phyloP scores from a whole-genome alignment of 2,329 filamentous ascomycete genomes.

The Ascochyta clinopodiicola region DNA sequence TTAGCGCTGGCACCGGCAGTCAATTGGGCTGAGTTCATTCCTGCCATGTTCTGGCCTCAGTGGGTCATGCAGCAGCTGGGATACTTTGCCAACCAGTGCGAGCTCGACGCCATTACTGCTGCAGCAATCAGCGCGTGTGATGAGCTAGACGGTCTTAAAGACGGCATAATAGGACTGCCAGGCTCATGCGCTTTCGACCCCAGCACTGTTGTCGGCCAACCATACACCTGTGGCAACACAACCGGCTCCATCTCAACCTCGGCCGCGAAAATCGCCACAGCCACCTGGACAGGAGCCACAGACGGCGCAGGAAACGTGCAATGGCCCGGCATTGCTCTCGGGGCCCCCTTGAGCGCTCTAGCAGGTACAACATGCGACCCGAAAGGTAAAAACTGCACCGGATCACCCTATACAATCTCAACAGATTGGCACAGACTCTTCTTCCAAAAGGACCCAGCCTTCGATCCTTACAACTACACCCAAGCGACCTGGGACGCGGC shows the following conservation, averaged over 20 bases:
- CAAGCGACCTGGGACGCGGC: constrained; percentile 3
- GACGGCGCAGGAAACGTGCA: constrained; percentile 13
- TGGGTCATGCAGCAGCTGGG: constrained; percentile 25
- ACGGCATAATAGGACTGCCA: constrained; percentile 27
- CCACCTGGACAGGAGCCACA: constrained; percentile 22
- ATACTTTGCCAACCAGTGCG: constrained; percentile 24
- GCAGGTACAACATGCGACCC: constrained; percentile 15
- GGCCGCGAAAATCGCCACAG: constrained; percentile 7
- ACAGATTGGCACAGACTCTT: constrained; percentile 22
- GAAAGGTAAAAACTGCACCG: constrained; percentile 14
- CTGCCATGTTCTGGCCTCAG: constrained; percentile 22
- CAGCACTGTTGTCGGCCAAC: constrained; percentile 6
- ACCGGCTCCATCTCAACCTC: constrained; percentile 1
- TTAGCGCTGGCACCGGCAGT: constrained; percentile 36
- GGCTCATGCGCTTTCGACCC: constrained; percentile 32
- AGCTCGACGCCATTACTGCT: constrained; percentile 29
- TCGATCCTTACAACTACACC: constrained; percentile 4
- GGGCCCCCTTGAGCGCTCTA: neutral
- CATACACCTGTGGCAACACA: constrained; percentile 1
- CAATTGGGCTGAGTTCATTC: constrained; percentile 20
- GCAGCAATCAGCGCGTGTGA: constrained; percentile 31
- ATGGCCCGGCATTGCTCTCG: constrained; percentile 2
- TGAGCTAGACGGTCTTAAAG: constrained; percentile 26
- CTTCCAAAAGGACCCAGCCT: constrained; percentile 20
- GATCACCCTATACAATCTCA: neutral